Conservation (phyloP, 176 grass and related monocot species). For the Bothriochloa decipiens region DNA sequence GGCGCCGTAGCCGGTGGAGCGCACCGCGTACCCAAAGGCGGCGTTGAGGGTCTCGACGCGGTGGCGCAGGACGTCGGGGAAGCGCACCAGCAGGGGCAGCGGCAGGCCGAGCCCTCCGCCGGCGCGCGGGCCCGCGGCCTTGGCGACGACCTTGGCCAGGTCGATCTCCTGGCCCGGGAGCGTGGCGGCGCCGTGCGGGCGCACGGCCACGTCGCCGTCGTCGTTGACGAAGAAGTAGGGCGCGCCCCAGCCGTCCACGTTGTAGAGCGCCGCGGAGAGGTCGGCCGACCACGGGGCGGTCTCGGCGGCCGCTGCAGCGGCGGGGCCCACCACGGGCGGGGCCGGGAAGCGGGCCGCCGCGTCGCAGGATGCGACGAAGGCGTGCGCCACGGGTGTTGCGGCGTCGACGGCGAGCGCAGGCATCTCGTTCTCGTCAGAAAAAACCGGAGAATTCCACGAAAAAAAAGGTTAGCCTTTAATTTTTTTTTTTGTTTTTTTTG, state of each 20-base stretch:
- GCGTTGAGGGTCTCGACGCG: slow-evolving; percentile 74
- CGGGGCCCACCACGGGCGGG: slow-evolving; percentile 41
- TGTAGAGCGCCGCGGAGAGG: slow-evolving; percentile 78
- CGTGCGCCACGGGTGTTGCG: slow-evolving; percentile 57
- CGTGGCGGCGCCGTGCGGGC: slow-evolving; percentile 72
- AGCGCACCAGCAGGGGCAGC: slow-evolving; percentile 71
- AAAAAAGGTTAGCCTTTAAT: slow-evolving; percentile 31
- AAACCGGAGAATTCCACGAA: slow-evolving; percentile 58
- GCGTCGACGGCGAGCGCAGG: slow-evolving; percentile 87
- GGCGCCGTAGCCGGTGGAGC: slow-evolving; percentile 58
- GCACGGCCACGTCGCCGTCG: slow-evolving; percentile 70
- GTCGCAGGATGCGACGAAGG: slow-evolving; percentile 65
- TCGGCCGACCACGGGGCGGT: slow-evolving; percentile 62
- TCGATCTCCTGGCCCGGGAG: slow-evolving; percentile 78
- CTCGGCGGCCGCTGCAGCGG: neutral
- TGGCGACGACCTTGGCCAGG: slow-evolving; percentile 85
- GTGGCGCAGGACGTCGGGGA: slow-evolving; percentile 91
- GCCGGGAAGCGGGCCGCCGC: slow-evolving; percentile 60
- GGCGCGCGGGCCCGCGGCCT: slow-evolving; percentile 42
- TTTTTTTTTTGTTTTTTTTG: neutral
- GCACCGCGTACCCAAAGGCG: slow-evolving; percentile 78
- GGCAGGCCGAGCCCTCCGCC: slow-evolving; percentile 70
- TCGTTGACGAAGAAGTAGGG: slow-evolving; percentile 91
- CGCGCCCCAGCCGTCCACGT: slow-evolving; percentile 87
- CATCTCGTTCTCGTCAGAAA: slow-evolving; percentile 71